Base-by-base conservation (phyloP, 129 eudicot genomes). In the Gnaphalium uliginosum region DNA sequence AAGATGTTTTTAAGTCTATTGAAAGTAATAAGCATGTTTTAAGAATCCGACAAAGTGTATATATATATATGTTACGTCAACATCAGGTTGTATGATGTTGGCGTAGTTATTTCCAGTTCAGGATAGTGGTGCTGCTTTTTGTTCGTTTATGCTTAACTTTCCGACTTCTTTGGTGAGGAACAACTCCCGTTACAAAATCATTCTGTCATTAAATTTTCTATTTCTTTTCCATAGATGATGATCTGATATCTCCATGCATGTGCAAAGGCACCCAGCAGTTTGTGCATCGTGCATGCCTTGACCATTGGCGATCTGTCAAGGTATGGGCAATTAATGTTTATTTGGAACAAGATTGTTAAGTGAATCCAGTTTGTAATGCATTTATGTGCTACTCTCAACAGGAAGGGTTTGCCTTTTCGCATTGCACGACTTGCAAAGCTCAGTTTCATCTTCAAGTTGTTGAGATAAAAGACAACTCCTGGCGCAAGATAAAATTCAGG, bases 391-490 rank as follows among this genome's bases (percentile, higher is more conserved):
- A 60, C 62, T 67, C 21, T 68, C 21, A 33, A 75, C 70, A 92
- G 98, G 98, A 92, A 79, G 98, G 98, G 37, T 92, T 92, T 86
- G 90, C 98, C 67, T 92, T 92, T 80, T 86, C 96, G 2, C 98
- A 93, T 78, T 93, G 98, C 88, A 90, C 83, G 2, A 93, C 98
- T 74, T 93, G 98, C 85, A 93, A 90, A 83, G 98, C 98, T 79
- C 98, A 86, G 60, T 93, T 86, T 79, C 96, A 93, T 80, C 90
- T 93, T 65, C 87, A 79, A 66, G 87, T 88, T 24, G 92, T 81
- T 61, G 87, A 78, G 66, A 53, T 79, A 58, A 90, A 88, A 74
- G 88, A 81, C 53, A 89, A 72, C 73, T 85, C 94, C 23, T 93
- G 98, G 92, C 88, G 95, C 57, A 92, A 84, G 72, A 72, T 92